phyloP scores from a whole-genome alignment of 805 yeast genomes.

The Candida golubevii region DNA sequence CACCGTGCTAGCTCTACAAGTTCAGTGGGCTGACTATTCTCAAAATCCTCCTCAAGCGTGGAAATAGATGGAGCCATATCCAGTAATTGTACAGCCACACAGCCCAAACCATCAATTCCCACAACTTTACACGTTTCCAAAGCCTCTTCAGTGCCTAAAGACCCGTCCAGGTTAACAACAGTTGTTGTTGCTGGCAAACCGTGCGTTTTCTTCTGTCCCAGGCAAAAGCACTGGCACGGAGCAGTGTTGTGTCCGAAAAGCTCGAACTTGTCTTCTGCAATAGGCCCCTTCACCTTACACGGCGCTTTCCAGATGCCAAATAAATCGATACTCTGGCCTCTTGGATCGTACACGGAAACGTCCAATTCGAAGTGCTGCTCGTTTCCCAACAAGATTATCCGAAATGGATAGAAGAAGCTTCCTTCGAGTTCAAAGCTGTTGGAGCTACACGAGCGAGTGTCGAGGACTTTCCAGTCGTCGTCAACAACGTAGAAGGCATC shows the following conservation, averaged over 20 bases:
- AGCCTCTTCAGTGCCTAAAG: no score
- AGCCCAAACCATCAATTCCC: not conserved
- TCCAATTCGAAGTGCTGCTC: not conserved
- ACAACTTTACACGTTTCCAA: not conserved
- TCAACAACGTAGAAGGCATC: not conserved
- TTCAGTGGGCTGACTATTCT: no score
- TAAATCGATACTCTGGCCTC: not conserved
- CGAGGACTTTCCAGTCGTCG: not conserved
- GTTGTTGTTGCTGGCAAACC: not conserved
- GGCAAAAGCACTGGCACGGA: not conserved
- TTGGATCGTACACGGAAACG: not conserved
- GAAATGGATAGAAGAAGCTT: not conserved
- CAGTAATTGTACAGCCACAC: not conserved
- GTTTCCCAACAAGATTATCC: not conserved
- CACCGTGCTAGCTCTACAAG: no score
- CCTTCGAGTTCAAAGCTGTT: not conserved
- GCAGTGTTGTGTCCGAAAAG: not conserved
- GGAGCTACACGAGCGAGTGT: not conserved
- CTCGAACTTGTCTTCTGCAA: not conserved
- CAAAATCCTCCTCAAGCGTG: not conserved
- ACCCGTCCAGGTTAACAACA: not conserved
- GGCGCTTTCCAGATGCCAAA: slow-evolving; percentile 1
- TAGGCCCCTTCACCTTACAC: not conserved
- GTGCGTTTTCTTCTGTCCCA: not conserved
- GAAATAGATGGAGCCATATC: not conserved